Evolutionary conservation across 768 basidiomycete genomes (phyloP).

Genomic region (Tulasnella sp.): DNA sequence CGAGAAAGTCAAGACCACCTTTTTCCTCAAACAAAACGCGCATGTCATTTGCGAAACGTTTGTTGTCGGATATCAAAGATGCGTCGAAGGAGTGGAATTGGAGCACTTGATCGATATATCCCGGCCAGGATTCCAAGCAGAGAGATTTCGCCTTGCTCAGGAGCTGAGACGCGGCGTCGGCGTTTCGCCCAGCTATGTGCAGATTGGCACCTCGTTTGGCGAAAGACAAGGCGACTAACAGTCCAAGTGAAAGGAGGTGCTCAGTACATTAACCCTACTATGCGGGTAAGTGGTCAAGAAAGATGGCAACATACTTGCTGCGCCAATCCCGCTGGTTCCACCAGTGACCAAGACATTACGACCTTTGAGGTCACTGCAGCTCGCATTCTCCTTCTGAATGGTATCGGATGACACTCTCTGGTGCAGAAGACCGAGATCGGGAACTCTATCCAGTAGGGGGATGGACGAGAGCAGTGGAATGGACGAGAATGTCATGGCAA

Average conservation of each 20-base stretch:
- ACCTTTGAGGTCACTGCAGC: background rate
- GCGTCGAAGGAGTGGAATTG: conserved; percentile 6
- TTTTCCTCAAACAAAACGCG: background rate
- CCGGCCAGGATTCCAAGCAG: background rate
- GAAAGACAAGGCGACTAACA: background rate
- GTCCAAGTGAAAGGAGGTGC: background rate
- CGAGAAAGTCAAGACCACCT: conserved; percentile 7
- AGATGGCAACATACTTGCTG: background rate
- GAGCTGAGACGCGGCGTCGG: background rate
- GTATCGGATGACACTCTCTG: background rate
- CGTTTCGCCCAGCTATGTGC: conserved; percentile 9
- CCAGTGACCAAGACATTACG: conserved; percentile 6
- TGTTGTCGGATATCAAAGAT: background rate
- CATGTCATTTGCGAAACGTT: conserved; percentile 1
- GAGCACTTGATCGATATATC: background rate
- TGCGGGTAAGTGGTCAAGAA: background rate
- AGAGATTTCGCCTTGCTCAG: background rate
- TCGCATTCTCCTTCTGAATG: background rate
- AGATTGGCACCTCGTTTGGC: conserved; percentile 10
- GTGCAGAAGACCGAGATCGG: background rate
- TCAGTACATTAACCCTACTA: background rate
- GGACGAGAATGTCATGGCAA: background rate
- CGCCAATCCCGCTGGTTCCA: conserved; percentile 8
- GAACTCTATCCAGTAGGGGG: background rate
- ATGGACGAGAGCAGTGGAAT: background rate